These are phyloP conservation scores for Stephania japonica DNA, from an alignment of 164 flowering plant genomes.

Conservation along the genomic window DNA sequence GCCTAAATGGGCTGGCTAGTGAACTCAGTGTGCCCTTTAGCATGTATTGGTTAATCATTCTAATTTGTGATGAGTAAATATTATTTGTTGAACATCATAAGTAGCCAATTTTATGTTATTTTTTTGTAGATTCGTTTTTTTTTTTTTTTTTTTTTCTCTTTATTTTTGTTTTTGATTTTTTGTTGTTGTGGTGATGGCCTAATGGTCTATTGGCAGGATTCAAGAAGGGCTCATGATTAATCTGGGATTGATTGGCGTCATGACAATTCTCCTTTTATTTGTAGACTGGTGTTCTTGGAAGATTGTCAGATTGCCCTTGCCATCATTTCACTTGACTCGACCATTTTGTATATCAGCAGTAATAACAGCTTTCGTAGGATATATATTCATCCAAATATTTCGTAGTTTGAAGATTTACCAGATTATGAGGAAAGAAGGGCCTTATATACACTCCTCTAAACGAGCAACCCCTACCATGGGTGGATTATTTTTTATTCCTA, in stretches of 20 bases:
- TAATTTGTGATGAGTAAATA: not conserved
- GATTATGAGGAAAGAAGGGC: slow-evolving; percentile 43
- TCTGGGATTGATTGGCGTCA: slow-evolving; percentile 52
- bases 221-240: slow-evolving; percentile 48
- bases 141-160: not conserved
- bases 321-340: slow-evolving; percentile 52
- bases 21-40: not conserved
- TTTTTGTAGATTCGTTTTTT: not conserved
- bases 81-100: not conserved
- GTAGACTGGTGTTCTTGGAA: slow-evolving; percentile 88
- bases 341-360: slow-evolving; percentile 62
- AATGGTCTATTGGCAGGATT: slow-evolving; percentile 45
- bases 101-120: not conserved
- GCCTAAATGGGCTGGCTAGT: too few species aligned
- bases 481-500: slow-evolving; percentile 76
- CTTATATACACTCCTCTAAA: slow-evolving; percentile 34
- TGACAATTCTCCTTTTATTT: slow-evolving; percentile 41
- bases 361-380: slow-evolving; percentile 52
- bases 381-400: slow-evolving; percentile 66
- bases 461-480: slow-evolving; percentile 84
- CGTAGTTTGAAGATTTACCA: slow-evolving; percentile 43
- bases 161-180: too few species aligned
- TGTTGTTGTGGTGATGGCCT: not conserved
- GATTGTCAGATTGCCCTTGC: slow-evolving; percentile 78
- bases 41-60: not conserved